Percentiles rank a stretch among this genome's conserved stretches.
Conservation (phyloP, 2,329 filamentous ascomycete species). For the Nemania sp. region DNA sequence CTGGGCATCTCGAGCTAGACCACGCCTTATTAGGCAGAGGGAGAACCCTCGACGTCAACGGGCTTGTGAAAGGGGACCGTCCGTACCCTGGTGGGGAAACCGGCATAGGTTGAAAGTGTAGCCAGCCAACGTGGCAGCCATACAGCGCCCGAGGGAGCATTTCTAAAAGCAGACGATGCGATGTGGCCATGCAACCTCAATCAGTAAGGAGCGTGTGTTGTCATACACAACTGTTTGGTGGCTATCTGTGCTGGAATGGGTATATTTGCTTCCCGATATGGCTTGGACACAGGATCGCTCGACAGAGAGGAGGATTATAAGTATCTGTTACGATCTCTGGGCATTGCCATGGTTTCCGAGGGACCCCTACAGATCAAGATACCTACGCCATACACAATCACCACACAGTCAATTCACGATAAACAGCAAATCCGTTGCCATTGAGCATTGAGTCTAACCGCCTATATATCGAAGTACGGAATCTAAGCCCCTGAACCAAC, state of each 20-base stretch:
- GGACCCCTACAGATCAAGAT: constrained; percentile 22
- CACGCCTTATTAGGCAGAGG: constrained; percentile 38
- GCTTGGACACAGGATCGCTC: constrained; percentile 36
- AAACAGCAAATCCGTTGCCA: neutral
- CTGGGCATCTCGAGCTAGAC: constrained; percentile 43
- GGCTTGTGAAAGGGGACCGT: constrained; percentile 45
- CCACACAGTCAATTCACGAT: constrained; percentile 12
- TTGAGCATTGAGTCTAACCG: constrained; percentile 21
- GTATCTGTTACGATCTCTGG: constrained; percentile 39
- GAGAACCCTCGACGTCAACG: constrained; percentile 45
- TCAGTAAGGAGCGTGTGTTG: constrained; percentile 50
- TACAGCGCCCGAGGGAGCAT: constrained; percentile 47
- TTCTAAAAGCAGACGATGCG: constrained; percentile 47
- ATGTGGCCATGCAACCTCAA: constrained; percentile 53
- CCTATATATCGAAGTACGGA: constrained; percentile 19
- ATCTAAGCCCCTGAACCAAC: constrained; percentile 9
- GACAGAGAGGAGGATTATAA: constrained; percentile 35
- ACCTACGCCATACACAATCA: constrained; percentile 14
- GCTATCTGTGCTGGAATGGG: constrained; percentile 47
- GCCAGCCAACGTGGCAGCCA: constrained; percentile 53
- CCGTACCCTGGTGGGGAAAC: constrained; percentile 50
- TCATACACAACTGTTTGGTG: constrained; percentile 47
- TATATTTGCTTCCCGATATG: constrained; percentile 47
- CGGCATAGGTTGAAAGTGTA: constrained; percentile 47
- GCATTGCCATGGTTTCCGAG: constrained; percentile 12